Base-by-base conservation (phyloP, 805 yeast species). In the Monosporozyma aquatica region DNA sequence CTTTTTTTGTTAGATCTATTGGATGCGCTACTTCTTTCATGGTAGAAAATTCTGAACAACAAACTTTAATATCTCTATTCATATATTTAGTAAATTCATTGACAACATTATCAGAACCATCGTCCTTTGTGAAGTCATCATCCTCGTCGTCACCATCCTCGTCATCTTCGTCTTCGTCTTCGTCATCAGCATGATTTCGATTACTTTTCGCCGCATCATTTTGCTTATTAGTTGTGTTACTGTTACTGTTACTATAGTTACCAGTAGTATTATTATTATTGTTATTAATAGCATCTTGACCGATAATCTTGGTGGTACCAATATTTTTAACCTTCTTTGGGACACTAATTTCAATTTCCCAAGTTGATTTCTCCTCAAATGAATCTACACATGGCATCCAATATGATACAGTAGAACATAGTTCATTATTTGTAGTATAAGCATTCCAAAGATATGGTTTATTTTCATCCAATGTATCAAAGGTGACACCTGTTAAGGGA, bases 311-410 rank as follows among this genome's bases (percentile, higher is more conserved):
- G 0, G 66, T 47, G 1, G 57, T 52, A 3, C 69, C 82, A 25
- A 89, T 76, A 56, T 85, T 89, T 29, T 76, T 76, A 1, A 89
- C 70, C 0, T 90, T 80, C 52, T 85, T 74, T 0, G 97, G 95
- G 2, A 87, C 78, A 47, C 80, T 76, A n/a, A 92, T 68, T 55
- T 86, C 95, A 8, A 92, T 58, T 48, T 87, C 87, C 97, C 97
- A 92, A 1, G 96, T 82, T 34, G 84, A 82, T 47, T 86, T 75
- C 52, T 87, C 96, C 75, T 89, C 82, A 25, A 87, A 61, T 36
- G 82, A 84, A 49, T 92, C 97, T 5, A 92, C 72, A 58, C 98
- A 92, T 0, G 99, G 99, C 38, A 92, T 83, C 99, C 99, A 92
- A n/a, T 87, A 82, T 2, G 95, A 85, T 0, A 97, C 84, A 13